Percentiles rank a stretch among this genome's conserved stretches.
These are phyloP conservation scores for Pythium phragmiticola DNA, from an alignment of 352 stramenopile species.

Conservation along the genomic window DNA sequence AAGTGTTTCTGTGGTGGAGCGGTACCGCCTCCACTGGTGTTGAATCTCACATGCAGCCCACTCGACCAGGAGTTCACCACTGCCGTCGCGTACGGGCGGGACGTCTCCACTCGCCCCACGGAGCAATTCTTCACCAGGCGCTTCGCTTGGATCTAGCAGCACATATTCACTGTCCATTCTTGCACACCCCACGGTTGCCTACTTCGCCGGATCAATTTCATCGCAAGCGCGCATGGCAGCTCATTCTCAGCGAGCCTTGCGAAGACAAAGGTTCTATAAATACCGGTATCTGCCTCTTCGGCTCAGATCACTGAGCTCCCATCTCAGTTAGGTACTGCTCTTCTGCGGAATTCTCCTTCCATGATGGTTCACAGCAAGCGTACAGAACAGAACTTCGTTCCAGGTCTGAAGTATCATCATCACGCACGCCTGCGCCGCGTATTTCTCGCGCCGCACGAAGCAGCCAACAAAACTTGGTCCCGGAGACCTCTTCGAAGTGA, in stretches of 20 bases:
- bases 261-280: background rate
- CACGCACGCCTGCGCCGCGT: conserved; percentile 7
- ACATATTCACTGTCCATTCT: background rate
- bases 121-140: background rate
- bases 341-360: no score
- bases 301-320: no score
- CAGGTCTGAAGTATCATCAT: background rate
- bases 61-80: background rate
- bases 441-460: conserved; percentile 13
- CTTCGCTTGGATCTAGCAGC: background rate
- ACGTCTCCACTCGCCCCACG: background rate
- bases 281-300: background rate
- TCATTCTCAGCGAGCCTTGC: background rate
- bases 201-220: no score
- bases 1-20: background rate
- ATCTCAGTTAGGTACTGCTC: no score
- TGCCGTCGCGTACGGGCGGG: background rate
- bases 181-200: no score
- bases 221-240: no score
- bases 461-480: conserved; percentile 4
- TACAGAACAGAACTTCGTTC: background rate
- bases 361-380: no score
- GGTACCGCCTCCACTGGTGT: background rate
- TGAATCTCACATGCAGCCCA: conserved; percentile 18
- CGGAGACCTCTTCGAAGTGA: conserved; percentile 10